Base-by-base conservation (phyloP, 208 protist genomes). In the Acanthamoeba sp. region DNA sequence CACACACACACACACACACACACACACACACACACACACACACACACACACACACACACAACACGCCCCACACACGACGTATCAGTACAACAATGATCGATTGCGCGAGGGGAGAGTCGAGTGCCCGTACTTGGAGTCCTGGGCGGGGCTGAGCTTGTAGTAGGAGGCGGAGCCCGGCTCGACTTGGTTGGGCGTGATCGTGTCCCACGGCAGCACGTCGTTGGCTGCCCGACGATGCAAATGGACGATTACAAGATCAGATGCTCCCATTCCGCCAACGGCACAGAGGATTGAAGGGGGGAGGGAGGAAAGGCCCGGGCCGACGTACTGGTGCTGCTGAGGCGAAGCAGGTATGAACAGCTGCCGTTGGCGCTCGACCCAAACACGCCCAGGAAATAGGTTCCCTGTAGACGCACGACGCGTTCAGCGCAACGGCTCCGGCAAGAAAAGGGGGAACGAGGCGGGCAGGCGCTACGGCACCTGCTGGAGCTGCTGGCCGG, bases 151-250 rank as follows among this genome's bases (percentile, higher is more conserved):
- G n/a, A 76, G 29, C 27, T 40, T n/a, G 66, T 76, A 76, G n/a
- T 76, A 76, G 66, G 4, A 38, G 34, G 38, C 66, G 32, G 32
- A 2, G 10, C 29, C n/a, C 9, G 66, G 34, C 27, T 7, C 32
- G 66, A 76, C 12, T n/a, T 42, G 66, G 34, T 14, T 27, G 34
- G 27, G 27, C 32, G 66, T 76, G 66, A 76, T 76, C 34, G 66
- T 76, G 66, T 76, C 66, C 66, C 66, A 76, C 18, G 66, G n/a
- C n/a, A 76, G 34, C 18, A 76, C 66, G n/a, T 76, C 66, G 34
- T 76, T 76, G 10, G 66, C 66, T 76, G 66, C 9, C 20, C n/a
- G 55, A 59, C 55, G 55, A 59, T 1, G n/a, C n/a, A n/a, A n/a
- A n/a, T n/a, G n/a, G n/a, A n/a, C n/a, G n/a, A n/a, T n/a, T n/a